A percentile compares a stretch with the other conserved stretches of the same genome.
phyloP scores from a whole-genome alignment of 139 green algal genomes.

The Spirogloea muscicola region DNA sequence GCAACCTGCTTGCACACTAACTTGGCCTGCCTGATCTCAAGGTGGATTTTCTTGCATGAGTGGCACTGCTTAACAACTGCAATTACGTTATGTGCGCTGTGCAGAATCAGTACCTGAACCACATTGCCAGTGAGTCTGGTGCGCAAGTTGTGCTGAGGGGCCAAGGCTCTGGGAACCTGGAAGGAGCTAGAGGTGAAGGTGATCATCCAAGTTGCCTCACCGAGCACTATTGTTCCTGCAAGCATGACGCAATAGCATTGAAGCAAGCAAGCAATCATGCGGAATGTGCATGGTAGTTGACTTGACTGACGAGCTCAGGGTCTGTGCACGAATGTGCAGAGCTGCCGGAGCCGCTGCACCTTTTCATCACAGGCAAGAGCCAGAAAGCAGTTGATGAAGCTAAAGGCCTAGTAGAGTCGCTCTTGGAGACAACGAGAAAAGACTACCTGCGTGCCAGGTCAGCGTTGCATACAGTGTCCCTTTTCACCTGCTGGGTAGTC shows the following conservation, averaged over 20 bases:
- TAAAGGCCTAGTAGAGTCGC: constrained; percentile 12
- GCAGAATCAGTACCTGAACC: constrained; percentile 23
- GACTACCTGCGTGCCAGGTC: constrained; percentile 27
- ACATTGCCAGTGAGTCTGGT: constrained; percentile 26
- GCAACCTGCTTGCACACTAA: too few relatives aligned
- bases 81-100: too few relatives aligned
- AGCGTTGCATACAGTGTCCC: too few relatives aligned
- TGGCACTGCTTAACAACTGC: too few relatives aligned
- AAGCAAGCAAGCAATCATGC: background rate
- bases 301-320: too few relatives aligned
- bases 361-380: constrained; percentile 26
- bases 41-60: too few relatives aligned
- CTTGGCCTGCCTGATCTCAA: too few relatives aligned
- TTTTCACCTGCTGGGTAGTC: too few relatives aligned
- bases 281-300: too few relatives aligned
- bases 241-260: background rate
- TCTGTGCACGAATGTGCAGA: too few relatives aligned
- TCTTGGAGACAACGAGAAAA: constrained; percentile 23
- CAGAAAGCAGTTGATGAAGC: constrained; percentile 17
- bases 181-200: background rate
- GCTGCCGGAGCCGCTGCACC: constrained; percentile 25
- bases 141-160: constrained; percentile 23
- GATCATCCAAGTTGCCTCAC: background rate
- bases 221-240: background rate
- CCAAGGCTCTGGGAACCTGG: constrained; percentile 22